Evolutionary conservation across 768 basidiomycete genomes (phyloP), one percentile per base, ranked within the genome.

Genomic region (Pleurotus pulmonarius): DNA sequence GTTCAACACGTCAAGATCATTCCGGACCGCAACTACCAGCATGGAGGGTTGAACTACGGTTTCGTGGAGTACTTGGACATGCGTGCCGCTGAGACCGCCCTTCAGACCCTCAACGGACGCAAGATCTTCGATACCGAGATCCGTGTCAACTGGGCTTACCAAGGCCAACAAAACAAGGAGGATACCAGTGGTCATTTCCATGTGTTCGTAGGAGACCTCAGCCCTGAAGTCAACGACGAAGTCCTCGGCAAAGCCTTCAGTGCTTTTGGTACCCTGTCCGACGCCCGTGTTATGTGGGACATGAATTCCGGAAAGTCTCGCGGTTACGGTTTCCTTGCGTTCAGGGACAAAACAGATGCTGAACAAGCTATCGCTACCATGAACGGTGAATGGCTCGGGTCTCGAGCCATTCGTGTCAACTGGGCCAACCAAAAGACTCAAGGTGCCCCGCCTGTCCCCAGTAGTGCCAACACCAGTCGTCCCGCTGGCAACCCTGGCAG

Each of bases 401-500:
- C 94, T 26, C 86, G 97, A 59, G 97, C 97, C 59, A 99, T 99
- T 67, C 88, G 97, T 63, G 96, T 98, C 72, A 99, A 99, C 77
- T 99, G 96, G 96, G 97, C 97, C 54, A 98, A 98, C 76, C 96
- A 98, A 75, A 98, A 98, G 79, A 98, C 95, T 15, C 94, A 96
- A 72, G 92, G 86, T 56, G 75, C 72, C 24, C 74, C 76, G 46
- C 65, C 69, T 49, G 69, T 77, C 41, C 69, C 82, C 49, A 34
- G 29, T 34, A 34, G 29, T 34, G 29, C 29, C 29, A 34, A 34
- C 9, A 34, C 29, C 11, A 34, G 29, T 9, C 78, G 75, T 63
- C 75, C 78, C 53, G 64, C 68, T 24, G 76, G 72, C 56, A 70
- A 64, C n/a, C 29, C 29, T 11, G 80, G 86, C 54, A 78, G 80